phyloP scores from a whole-genome alignment of 2,329 filamentous ascomycete genomes.

The Diplodia sapinea region DNA sequence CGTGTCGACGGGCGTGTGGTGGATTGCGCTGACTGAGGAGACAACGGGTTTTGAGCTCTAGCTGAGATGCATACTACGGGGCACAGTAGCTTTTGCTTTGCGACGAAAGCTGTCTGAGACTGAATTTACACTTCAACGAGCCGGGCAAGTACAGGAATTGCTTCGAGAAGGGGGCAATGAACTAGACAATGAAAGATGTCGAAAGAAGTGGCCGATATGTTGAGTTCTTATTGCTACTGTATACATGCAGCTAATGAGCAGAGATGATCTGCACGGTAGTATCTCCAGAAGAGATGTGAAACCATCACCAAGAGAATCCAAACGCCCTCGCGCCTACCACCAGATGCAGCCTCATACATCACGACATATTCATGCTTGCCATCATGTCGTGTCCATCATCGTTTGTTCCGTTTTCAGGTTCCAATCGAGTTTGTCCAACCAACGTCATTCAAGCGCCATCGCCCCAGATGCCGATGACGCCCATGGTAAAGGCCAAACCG shows the following conservation, averaged over 20 bases:
- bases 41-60: too few species aligned
- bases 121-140: too few species aligned
- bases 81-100: too few species aligned
- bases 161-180: not conserved
- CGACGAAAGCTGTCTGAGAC: too few species aligned
- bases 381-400: not conserved
- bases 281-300: conserved; percentile 7
- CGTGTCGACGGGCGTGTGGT: too few species aligned
- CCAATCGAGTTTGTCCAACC: not conserved
- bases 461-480: conserved; percentile 57
- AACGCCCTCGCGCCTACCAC: conserved; percentile 21
- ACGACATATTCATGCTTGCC: not conserved
- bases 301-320: not conserved
- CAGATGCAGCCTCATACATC: conserved; percentile 8
- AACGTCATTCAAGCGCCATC: conserved; percentile 45
- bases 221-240: conserved; percentile 9
- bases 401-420: conserved; percentile 5
- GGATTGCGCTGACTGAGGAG: too few species aligned
- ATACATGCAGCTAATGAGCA: conserved; percentile 14
- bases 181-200: too few species aligned
- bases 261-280: conserved; percentile 8
- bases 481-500: conserved; percentile 54
- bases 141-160: too few species aligned
- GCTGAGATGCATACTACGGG: too few species aligned
- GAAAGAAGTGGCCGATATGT: not conserved